Percentiles rank a stretch among this genome's conserved stretches.
Evolutionary conservation across 768 basidiomycete species (phyloP).

Genomic region (Ephemerocybe angulata): DNA sequence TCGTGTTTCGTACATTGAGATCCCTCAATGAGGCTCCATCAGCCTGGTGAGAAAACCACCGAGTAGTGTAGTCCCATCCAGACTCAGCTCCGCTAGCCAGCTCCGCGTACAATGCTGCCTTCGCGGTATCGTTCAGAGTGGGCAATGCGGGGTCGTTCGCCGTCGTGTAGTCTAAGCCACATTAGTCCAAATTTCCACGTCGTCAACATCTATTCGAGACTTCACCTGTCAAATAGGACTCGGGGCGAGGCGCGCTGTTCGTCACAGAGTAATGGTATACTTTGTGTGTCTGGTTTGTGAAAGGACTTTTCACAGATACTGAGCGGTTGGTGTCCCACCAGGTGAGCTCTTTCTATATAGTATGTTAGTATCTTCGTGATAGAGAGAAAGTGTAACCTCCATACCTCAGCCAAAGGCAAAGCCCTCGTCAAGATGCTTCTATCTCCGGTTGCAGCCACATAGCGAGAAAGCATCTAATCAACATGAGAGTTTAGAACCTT

Average conservation of each 20-base stretch:
- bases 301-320: constrained; percentile 62
- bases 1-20: constrained; percentile 63
- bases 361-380: neutral
- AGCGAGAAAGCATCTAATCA: constrained; percentile 81
- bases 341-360: constrained; percentile 60
- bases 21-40: constrained; percentile 55
- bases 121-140: constrained; percentile 56
- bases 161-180: constrained; percentile 63
- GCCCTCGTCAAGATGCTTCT: constrained; percentile 71
- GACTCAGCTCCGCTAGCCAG: constrained; percentile 87
- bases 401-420: constrained; percentile 78
- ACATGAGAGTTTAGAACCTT: neutral
- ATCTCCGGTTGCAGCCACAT: constrained; percentile 71
- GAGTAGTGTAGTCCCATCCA: constrained; percentile 52
- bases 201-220: neutral
- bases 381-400: constrained; percentile 10
- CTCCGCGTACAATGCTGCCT: constrained; percentile 73
- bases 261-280: constrained; percentile 74
- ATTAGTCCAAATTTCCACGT: neutral
- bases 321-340: constrained; percentile 85
- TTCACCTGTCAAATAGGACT: constrained; percentile 66
- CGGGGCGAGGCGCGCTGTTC: constrained; percentile 86
- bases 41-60: constrained; percentile 40
- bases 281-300: constrained; percentile 58
- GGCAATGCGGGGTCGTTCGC: constrained; percentile 63